Conservation (phyloP, 208 protist species). For the Leishmania braziliensis region DNA sequence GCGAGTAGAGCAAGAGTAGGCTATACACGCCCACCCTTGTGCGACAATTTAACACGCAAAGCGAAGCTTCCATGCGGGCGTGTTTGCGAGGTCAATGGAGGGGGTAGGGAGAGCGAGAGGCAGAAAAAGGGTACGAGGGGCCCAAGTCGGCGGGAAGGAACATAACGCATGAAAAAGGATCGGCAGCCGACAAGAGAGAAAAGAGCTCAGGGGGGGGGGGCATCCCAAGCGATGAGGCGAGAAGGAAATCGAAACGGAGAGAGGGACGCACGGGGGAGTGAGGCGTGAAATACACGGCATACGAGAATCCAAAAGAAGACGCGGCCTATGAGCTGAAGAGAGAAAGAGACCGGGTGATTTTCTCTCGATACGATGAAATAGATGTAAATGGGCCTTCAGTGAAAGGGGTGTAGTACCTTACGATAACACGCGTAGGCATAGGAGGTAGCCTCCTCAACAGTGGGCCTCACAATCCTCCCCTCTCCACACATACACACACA, state of each 20-base stretch:
- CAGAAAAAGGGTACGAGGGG: too few relatives aligned
- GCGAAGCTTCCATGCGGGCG: background rate
- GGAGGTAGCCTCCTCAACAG: background rate
- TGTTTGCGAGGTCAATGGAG: background rate
- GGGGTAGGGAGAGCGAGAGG: background rate
- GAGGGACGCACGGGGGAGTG: background rate
- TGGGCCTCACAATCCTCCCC: background rate
- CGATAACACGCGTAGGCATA: background rate
- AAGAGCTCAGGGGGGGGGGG: background rate
- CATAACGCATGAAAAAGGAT: background rate
- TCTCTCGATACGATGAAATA: background rate
- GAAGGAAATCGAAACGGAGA: background rate
- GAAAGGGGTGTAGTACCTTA: background rate
- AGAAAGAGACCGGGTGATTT: background rate
- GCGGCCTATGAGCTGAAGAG: background rate
- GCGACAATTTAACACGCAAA: background rate
- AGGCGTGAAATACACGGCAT: background rate
- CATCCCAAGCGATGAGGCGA: background rate
- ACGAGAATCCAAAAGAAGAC: background rate
- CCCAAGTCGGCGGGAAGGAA: background rate
- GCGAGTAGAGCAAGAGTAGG: background rate
- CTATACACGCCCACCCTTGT: background rate
- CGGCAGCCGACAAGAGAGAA: background rate
- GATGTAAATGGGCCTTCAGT: background rate
- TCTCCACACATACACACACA: background rate